Evolutionary conservation across 805 yeast species (phyloP).

Genomic region (Metschnikowia picachoensis): DNA sequence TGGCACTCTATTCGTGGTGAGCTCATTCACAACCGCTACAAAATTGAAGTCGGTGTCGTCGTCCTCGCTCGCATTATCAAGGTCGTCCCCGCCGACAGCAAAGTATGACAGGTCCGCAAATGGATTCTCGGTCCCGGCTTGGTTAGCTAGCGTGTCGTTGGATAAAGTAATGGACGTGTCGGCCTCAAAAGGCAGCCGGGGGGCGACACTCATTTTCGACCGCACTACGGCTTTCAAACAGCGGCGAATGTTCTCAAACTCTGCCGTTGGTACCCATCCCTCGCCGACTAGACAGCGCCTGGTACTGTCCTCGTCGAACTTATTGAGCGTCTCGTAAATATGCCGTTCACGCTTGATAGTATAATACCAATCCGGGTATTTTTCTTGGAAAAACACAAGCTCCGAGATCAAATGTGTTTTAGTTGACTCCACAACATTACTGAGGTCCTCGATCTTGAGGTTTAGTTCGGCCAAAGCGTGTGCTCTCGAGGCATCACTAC

Average conservation of each 20-base stretch:
- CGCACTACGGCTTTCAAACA: slow-evolving; percentile 44
- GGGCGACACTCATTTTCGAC: slow-evolving; percentile 20
- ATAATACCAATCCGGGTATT: slow-evolving; percentile 29
- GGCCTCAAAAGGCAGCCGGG: slow-evolving; percentile 2
- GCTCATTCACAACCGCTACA: slow-evolving; percentile 48
- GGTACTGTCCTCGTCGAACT: slow-evolving; percentile 63
- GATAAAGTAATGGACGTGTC: slow-evolving; percentile 15
- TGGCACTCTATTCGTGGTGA: slow-evolving; percentile 63
- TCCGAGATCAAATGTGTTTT: slow-evolving; percentile 36
- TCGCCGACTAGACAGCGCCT: slow-evolving; percentile 66
- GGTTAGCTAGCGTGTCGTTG: slow-evolving; percentile 17
- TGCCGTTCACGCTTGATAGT: slow-evolving; percentile 50
- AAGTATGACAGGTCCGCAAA: slow-evolving; percentile 8
- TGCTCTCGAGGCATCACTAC: slow-evolving; percentile 24
- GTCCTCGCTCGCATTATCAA: slow-evolving; percentile 26
- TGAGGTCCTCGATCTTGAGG: slow-evolving; percentile 28
- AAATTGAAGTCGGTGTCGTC: slow-evolving; percentile 17
- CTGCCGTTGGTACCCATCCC: slow-evolving; percentile 69
- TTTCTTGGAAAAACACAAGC: slow-evolving; percentile 33
- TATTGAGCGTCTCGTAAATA: slow-evolving; percentile 57
- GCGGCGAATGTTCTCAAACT: slow-evolving; percentile 34
- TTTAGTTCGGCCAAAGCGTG: slow-evolving; percentile 32
- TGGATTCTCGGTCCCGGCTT: slow-evolving; percentile 5
- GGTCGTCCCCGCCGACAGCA: slow-evolving; percentile 6
- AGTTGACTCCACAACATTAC: slow-evolving; percentile 32